phyloP scores from a whole-genome alignment of 208 protist genomes.

The Histomonas meleagridis region DNA sequence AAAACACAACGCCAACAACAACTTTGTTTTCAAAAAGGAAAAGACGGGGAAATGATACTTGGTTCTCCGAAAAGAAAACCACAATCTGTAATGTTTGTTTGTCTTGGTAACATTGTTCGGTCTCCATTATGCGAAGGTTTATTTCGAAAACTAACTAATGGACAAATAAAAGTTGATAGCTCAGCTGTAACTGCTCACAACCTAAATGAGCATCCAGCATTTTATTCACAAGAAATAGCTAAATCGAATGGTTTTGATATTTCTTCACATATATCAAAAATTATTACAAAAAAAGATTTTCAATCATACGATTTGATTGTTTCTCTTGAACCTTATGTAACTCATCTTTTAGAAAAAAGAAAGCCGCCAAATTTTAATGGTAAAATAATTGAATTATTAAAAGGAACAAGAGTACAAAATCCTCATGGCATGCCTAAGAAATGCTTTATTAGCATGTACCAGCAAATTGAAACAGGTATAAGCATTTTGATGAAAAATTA shows the following conservation, averaged over 20 bases:
- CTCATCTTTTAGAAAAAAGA: not conserved
- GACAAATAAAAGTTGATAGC: not conserved
- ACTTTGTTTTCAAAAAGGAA: too few relatives aligned
- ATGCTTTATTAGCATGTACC: not conserved
- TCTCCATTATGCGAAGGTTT: not conserved
- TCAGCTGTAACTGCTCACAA: not conserved
- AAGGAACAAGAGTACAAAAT: not conserved
- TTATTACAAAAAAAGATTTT: conserved; percentile 29
- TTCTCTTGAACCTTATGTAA: not conserved
- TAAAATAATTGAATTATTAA: conserved; percentile 7
- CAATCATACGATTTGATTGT: not conserved
- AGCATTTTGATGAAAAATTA: too few relatives aligned
- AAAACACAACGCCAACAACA: too few relatives aligned
- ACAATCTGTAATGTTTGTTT: conserved; percentile 31
- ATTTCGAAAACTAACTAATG: not conserved
- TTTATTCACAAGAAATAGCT: not conserved
- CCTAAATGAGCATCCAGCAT: not conserved
- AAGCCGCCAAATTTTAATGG: not conserved
- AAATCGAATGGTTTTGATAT: not conserved
- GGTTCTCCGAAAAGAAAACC: too few relatives aligned
- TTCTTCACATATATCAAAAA: not conserved
- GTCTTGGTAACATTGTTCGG: not conserved
- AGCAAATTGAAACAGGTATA: not conserved
- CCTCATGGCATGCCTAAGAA: not conserved
- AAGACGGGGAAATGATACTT: too few relatives aligned